Conservation (phyloP, 2,329 filamentous ascomycete genomes). For the Fusarium verticillioides region DNA sequence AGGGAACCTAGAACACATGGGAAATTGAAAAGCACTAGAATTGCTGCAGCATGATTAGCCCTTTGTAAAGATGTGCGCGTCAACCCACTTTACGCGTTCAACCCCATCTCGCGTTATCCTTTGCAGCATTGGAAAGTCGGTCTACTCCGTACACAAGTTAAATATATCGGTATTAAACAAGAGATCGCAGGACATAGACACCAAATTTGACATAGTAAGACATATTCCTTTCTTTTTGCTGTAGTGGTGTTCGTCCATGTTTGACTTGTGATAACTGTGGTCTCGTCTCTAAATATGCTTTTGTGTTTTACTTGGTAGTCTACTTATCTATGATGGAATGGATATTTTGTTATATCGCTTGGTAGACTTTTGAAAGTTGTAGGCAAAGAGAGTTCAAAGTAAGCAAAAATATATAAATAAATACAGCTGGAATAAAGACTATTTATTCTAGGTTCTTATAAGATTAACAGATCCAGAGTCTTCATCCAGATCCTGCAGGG, state of each 20-base stretch:
- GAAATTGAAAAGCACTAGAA: neutral
- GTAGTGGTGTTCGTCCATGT: neutral
- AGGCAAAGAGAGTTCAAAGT: rapidly evolving
- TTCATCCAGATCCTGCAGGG: neutral
- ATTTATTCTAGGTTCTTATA: neutral
- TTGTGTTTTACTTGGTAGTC: too few species aligned
- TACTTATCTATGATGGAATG: too few species aligned
- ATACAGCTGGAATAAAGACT: neutral
- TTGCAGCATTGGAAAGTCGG: neutral
- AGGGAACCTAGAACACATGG: neutral
- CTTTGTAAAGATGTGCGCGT: neutral
- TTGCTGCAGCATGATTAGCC: neutral
- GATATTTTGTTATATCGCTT: neutral
- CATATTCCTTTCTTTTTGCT: rapidly evolving
- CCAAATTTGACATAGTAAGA: rapidly evolving
- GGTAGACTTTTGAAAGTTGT: neutral
- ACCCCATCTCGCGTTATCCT: neutral
- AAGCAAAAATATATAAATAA: rapidly evolving
- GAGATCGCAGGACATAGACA: rapidly evolving
- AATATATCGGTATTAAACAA: too few species aligned
- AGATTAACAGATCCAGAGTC: neutral
- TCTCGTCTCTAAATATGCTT: too few species aligned
- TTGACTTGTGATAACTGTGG: neutral
- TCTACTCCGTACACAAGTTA: neutral
- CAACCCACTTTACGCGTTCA: neutral